Evolutionary conservation across 2,329 filamentous ascomycete genomes (phyloP).

Genomic region (Diaporthe sp.): DNA sequence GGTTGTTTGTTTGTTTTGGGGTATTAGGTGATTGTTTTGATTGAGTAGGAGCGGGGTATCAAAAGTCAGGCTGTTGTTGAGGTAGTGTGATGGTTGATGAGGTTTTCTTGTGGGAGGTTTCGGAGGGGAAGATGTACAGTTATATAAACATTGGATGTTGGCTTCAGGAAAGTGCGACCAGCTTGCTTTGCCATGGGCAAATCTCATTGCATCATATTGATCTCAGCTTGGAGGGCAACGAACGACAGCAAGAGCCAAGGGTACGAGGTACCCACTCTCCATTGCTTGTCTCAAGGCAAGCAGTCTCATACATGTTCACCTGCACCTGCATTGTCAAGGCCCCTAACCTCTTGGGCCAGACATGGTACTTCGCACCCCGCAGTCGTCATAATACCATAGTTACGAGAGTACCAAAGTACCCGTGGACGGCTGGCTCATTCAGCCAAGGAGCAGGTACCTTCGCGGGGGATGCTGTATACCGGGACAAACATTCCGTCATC

Average conservation of each 20-base stretch:
- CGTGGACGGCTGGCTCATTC: background rate
- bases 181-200: background rate
- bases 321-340: background rate
- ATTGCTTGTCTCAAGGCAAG: constrained; percentile 2
- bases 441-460: background rate
- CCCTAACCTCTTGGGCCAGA: background rate
- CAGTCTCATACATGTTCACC: background rate
- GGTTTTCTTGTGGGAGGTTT: too few species aligned
- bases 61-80: background rate
- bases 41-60: background rate
- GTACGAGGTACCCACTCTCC: background rate
- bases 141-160: constrained; percentile 11
- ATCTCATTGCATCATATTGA: constrained; percentile 30
- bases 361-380: constrained; percentile 3
- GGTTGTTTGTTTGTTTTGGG: constrained; percentile 34
- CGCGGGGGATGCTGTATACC: background rate
- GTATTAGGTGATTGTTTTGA: constrained; percentile 33
- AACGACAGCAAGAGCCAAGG: constrained; percentile 4
- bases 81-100: constrained; percentile 7
- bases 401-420: background rate
- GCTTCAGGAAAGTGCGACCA: background rate
- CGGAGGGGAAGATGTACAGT: background rate
- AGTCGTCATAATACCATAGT: constrained; percentile 4
- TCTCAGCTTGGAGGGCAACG: background rate
- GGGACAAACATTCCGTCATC: constrained; percentile 6